Evolutionary conservation across 2,329 filamentous ascomycete genomes (phyloP), one percentile per base, ranked within the genome.

Genomic region (Aaosphaeria arxii): DNA sequence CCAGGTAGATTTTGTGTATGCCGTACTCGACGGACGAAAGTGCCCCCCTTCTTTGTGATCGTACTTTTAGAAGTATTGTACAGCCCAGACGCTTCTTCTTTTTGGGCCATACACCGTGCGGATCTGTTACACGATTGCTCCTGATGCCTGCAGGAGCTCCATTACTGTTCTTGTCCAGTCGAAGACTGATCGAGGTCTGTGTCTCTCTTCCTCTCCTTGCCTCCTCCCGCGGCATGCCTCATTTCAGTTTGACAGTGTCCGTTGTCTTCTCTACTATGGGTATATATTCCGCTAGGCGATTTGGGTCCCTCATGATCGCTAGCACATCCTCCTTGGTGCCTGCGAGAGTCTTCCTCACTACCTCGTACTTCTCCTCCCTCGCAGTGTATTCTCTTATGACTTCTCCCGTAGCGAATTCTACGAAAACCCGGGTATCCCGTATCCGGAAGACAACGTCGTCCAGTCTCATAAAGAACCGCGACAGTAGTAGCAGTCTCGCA

Each of bases 341-440:
- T 39, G 78, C 77, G 33, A 84, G 69, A 57, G 70, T 74, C 74
- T 78, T 61, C 67, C 86, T 86, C 7, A 96, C 84, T 32, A 84
- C 83, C 30, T 86, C 86, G 67, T 95, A 96, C 45, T 75, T 79
- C 44, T 87, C 87, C 74, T 99, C 92, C 66, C 88, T 86, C n/a
- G 87, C 86, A 17, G 89, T 89, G 64, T 96, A 96, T 72, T 99
- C 92, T 53, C 92, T 79, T 30, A 95, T 86, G 30, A 97, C 86
- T 63, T 88, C 83, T 44, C 86, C 82, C 13, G 80, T 84, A 39
- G 77, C 82, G 67, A 97, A 96, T 67, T 99, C 94, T 47, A 96
- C 83, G 69, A 95, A 99, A 32, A 99, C 78, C 53, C 94, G 80
- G 1, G 92, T 97, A 66, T 99, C 94, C 47, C 92, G 80, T 48